Percentiles rank a stretch among this genome's conserved stretches.
Evolutionary conservation across 805 yeast species (phyloP).

Genomic region (Yarrowia sp.): DNA sequence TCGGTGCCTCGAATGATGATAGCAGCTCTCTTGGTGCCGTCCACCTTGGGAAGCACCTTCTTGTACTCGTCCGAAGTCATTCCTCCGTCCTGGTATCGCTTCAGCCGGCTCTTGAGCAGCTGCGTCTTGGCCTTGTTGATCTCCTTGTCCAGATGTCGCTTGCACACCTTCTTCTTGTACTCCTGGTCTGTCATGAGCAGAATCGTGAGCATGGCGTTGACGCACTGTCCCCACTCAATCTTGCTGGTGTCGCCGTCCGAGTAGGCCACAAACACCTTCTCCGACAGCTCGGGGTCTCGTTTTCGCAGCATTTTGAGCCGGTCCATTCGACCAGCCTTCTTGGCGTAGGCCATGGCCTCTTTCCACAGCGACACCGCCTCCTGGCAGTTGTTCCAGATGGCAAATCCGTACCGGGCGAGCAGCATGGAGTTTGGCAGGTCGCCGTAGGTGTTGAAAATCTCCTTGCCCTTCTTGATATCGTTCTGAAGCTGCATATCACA

Average conservation of each 20-base stretch:
- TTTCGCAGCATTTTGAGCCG: slow-evolving; percentile 57
- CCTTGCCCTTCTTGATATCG: slow-evolving; percentile 57
- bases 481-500: slow-evolving; percentile 69
- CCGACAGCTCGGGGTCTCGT: slow-evolving; percentile 45
- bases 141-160: slow-evolving; percentile 37
- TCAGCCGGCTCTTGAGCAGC: slow-evolving; percentile 40
- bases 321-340: slow-evolving; percentile 46
- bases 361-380: slow-evolving; percentile 66
- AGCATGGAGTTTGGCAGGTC: slow-evolving; percentile 69
- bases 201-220: slow-evolving; percentile 41
- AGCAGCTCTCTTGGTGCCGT: slow-evolving; percentile 41
- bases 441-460: slow-evolving; percentile 85
- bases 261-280: slow-evolving; percentile 41
- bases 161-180: slow-evolving; percentile 40
- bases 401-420: slow-evolving; percentile 81
- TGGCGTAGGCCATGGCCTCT: slow-evolving; percentile 54
- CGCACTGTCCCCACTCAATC: slow-evolving; percentile 41
- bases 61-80: slow-evolving; percentile 44
- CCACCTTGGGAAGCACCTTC: slow-evolving; percentile 38
- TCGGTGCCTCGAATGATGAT: slow-evolving; percentile 48
- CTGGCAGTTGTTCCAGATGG: slow-evolving; percentile 59
- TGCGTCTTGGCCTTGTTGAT: slow-evolving; percentile 39
- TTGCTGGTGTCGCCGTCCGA: slow-evolving; percentile 40
- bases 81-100: slow-evolving; percentile 44
- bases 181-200: slow-evolving; percentile 41